A percentile compares a stretch with the other conserved stretches of the same genome.
Conservation (phyloP, 345 rosid species). For the Litchi chinensis region DNA sequence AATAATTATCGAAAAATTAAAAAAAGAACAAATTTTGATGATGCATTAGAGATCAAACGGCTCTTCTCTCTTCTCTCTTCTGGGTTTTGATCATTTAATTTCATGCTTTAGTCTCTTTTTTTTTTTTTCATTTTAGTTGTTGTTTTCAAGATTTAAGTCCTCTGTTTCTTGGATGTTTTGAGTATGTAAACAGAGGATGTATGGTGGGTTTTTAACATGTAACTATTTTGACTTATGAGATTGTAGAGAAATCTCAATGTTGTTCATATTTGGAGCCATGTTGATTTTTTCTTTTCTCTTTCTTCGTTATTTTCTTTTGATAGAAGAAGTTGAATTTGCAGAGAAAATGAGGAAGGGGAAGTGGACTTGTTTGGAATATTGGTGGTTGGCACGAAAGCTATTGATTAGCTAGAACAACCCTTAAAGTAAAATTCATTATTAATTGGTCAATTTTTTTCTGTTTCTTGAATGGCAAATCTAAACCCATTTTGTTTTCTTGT, state of each 20-base stretch:
- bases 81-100: background rate
- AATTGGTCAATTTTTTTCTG: background rate
- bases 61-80: background rate
- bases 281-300: background rate
- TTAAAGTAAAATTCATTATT: conserved; percentile 25
- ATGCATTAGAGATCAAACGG: background rate
- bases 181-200: conserved; percentile 13
- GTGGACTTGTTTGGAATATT: background rate
- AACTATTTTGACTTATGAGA: background rate
- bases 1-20: too few relatives aligned
- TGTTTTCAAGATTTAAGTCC: background rate
- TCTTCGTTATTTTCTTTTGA: background rate
- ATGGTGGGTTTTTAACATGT: background rate
- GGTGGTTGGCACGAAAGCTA: conserved; percentile 34
- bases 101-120: background rate
- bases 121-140: background rate
- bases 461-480: background rate
- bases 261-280: background rate
- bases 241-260: background rate
- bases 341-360: conserved; percentile 1
- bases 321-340: background rate
- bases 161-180: conserved; percentile 17
- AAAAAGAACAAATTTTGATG: background rate
- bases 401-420: conserved; percentile 18
- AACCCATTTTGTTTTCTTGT: background rate